Base-by-base conservation (phyloP, 2,329 filamentous ascomycete genomes). In the Mariannaea sp. region DNA sequence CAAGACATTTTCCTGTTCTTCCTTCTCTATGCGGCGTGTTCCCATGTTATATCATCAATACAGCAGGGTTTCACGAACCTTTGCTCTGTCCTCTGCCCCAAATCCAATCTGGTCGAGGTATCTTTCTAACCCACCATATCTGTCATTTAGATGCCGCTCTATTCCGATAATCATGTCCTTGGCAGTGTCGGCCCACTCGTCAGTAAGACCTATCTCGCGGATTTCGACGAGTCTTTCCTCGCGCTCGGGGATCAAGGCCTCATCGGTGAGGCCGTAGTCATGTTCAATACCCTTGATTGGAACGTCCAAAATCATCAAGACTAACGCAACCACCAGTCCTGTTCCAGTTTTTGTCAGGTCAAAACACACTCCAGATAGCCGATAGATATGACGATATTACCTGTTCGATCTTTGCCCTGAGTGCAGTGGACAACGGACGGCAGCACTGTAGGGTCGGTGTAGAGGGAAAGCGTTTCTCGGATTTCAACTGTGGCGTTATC, bases 341-440 rank as follows among this genome's bases (percentile, higher is more conserved):
- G 85, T 92, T 5, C 9, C 20, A 7, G n/a, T n/a, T n/a, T n/a
- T 2, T 49, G 9, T 51, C 24, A 49, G 17, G 7, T 17, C 52
- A 8, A 38, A 14, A 13, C 19, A 22, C 4, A 17, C 14, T 17
- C 17, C 17, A 16, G 5, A 2, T 12, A 13, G 13, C 3, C 5
- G 8, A 13, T 3, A 7, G 29, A 3, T 12, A 7, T 27, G 3
- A n/a, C 1, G 3, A 7, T 14, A 16, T 45, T 55, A 70, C 71
- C 71, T 49, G 73, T 75, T 2, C 92, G 82, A 67, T 96, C 92
- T 69, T 96, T 96, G 53, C 92, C 92, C 65, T 95, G 90, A 1
- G 91, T 94, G 71, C 92, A 96, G 71, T 96, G 90, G 2, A 94
- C 74, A 7, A 96, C 68, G 1, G 86, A 71, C 0, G 91, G 90